A percentile compares a stretch with the other conserved stretches of the same genome.
phyloP scores from a whole-genome alignment of 768 basidiomycete species.

The Clitopilus passeckerianus region DNA sequence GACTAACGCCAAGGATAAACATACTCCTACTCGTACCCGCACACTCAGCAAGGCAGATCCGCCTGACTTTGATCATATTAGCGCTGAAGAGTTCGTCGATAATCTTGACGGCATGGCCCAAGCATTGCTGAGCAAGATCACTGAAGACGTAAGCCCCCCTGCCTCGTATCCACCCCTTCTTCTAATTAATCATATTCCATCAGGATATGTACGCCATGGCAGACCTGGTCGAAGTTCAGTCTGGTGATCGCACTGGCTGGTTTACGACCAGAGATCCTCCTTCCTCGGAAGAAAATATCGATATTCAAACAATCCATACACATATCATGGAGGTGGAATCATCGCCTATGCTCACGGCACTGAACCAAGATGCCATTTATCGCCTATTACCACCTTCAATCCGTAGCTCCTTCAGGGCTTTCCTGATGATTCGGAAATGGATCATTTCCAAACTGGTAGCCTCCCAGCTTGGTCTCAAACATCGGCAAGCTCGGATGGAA shows the following conservation, averaged over 20 bases:
- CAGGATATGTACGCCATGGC: constrained; percentile 77
- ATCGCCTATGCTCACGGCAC: constrained; percentile 66
- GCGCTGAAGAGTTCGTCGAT: constrained; percentile 69
- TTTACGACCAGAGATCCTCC: constrained; percentile 55
- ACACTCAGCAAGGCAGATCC: constrained; percentile 38
- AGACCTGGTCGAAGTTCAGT: constrained; percentile 79
- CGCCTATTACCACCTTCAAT: constrained; percentile 71
- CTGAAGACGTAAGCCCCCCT: constrained; percentile 53
- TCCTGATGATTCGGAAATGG: constrained; percentile 77
- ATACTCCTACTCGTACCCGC: background rate
- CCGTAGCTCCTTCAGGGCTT: constrained; percentile 73
- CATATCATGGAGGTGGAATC: constrained; percentile 70
- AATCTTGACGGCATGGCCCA: constrained; percentile 72
- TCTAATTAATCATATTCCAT: background rate
- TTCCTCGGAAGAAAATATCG: constrained; percentile 55
- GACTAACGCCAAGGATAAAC: constrained; percentile 8
- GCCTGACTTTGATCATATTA: constrained; percentile 60
- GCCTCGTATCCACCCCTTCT: background rate
- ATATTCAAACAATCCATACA: constrained; percentile 76
- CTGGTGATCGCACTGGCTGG: constrained; percentile 77
- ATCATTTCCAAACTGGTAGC: constrained; percentile 64
- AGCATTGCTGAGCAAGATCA: constrained; percentile 72
- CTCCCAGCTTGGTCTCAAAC: constrained; percentile 55
- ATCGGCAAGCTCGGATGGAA: constrained; percentile 71
- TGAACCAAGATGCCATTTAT: constrained; percentile 65